Percentiles rank a stretch among this genome's conserved stretches.
These are phyloP conservation scores for Lodderomyces pseudojiufengensis DNA, from an alignment of 1,139 yeast species.

Conservation along the genomic window DNA sequence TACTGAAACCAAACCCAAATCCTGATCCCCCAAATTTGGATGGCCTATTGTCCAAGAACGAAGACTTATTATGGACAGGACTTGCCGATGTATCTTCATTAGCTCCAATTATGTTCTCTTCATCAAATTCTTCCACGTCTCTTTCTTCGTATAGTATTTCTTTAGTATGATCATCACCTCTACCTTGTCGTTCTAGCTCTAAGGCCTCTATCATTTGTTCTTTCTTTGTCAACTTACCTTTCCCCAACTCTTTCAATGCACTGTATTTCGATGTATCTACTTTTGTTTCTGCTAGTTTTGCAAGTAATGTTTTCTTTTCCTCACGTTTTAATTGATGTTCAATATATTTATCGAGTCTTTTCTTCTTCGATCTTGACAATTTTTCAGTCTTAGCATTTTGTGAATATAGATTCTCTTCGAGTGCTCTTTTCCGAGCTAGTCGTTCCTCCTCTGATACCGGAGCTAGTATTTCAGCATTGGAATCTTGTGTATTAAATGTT, in stretches of 20 bases:
- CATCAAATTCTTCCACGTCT: constrained; percentile 63
- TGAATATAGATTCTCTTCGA: constrained; percentile 53
- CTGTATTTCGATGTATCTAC: constrained; percentile 68
- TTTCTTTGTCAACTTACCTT: constrained; percentile 66
- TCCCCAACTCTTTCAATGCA: constrained; percentile 74
- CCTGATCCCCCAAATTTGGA: constrained; percentile 58
- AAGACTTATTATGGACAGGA: constrained; percentile 29
- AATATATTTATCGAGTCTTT: constrained; percentile 70
- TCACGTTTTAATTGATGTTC: constrained; percentile 89
- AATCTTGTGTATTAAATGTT: constrained; percentile 25
- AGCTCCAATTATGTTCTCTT: constrained; percentile 16
- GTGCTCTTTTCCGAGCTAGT: constrained; percentile 58
- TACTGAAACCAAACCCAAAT: constrained; percentile 64
- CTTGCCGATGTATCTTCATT: constrained; percentile 17
- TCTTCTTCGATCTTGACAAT: constrained; percentile 68
- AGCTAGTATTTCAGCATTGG: constrained; percentile 59
- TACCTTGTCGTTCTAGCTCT: constrained; percentile 68
- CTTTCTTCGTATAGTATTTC: constrained; percentile 69
- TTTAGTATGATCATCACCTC: constrained; percentile 60
- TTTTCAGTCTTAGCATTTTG: constrained; percentile 62
- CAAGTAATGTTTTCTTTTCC: constrained; percentile 75
- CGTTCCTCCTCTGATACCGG: constrained; percentile 56
- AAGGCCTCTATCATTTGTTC: constrained; percentile 76
- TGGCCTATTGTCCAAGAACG: constrained; percentile 75
- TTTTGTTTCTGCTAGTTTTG: constrained; percentile 67